These are phyloP conservation scores for Colletotrichum chlorophyti DNA, from an alignment of 2,329 filamentous ascomycete species.

Conservation along the genomic window DNA sequence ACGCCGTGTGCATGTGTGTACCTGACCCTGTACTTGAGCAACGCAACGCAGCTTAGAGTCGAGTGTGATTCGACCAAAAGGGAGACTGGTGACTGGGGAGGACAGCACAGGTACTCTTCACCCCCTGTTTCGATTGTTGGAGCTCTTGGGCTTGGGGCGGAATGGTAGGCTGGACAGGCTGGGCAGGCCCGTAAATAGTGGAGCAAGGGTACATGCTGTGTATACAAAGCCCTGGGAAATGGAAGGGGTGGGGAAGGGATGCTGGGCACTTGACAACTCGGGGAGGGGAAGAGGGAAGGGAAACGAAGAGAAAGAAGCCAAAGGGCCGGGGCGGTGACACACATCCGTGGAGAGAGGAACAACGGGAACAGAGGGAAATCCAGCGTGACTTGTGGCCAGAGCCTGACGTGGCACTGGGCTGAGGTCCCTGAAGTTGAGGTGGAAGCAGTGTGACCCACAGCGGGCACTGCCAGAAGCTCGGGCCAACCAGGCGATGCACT, in stretches of 20 bases:
- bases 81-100: no score
- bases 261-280: no score
- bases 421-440: no score
- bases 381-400: constrained; percentile 9
- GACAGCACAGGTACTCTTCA: no score
- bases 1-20: no score
- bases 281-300: no score
- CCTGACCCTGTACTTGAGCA: constrained; percentile 16
- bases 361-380: no score
- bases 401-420: constrained; percentile 30
- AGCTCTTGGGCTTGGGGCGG: constrained; percentile 3
- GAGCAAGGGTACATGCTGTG: not conserved
- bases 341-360: no score
- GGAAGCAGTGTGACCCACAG: constrained; percentile 18
- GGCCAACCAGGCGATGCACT: not conserved
- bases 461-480: constrained; percentile 22
- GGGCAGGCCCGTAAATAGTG: constrained; percentile 7
- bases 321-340: not conserved
- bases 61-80: constrained; percentile 21
- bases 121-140: constrained; percentile 5
- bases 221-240: no score
- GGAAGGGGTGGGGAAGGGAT: not conserved
- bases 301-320: not conserved
- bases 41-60: no score
- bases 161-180: constrained; percentile 6